Evolutionary conservation across 352 stramenopile genomes (phyloP).

Genomic region (Phytopythium litorale): DNA sequence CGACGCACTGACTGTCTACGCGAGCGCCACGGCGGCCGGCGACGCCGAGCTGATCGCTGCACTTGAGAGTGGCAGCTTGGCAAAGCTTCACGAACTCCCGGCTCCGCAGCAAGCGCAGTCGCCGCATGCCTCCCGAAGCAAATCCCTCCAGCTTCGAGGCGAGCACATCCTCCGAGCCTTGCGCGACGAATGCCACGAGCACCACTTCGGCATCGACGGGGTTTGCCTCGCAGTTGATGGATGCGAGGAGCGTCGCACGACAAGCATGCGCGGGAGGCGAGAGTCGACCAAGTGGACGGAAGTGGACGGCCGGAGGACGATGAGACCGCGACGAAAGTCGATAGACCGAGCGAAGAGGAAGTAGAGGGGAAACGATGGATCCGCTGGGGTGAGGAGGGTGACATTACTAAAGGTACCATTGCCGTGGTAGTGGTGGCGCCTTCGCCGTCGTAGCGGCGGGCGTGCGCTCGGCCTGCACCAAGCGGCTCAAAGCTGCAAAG

Average conservation of each 20-base stretch:
- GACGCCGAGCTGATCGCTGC: not conserved
- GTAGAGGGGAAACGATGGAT: not conserved
- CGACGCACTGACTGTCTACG: not conserved
- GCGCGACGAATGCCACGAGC: not conserved
- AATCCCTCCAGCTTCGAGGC: not conserved
- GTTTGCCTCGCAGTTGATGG: no score
- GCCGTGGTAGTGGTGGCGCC: not conserved
- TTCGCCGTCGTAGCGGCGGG: not conserved
- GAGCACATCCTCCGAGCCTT: not conserved
- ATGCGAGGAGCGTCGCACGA: not conserved
- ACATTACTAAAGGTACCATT: not conserved
- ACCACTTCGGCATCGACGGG: not conserved
- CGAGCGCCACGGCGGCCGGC: not conserved
- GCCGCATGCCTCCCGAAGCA: not conserved
- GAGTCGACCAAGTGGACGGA: not conserved
- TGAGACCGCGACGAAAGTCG: not conserved
- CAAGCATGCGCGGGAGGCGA: not conserved
- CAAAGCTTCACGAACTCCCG: not conserved
- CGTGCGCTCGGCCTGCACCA: not conserved
- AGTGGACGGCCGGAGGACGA: not conserved
- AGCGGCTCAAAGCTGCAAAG: constrained; percentile 40
- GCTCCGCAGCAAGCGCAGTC: not conserved
- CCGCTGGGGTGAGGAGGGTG: not conserved
- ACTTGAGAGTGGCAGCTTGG: not conserved
- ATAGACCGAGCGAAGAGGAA: not conserved